Evolutionary conservation across 495 filamentous ascomycete genomes (phyloP), one percentile per base, ranked within the genome.

Genomic region (Trichoderma orchidacearum): DNA sequence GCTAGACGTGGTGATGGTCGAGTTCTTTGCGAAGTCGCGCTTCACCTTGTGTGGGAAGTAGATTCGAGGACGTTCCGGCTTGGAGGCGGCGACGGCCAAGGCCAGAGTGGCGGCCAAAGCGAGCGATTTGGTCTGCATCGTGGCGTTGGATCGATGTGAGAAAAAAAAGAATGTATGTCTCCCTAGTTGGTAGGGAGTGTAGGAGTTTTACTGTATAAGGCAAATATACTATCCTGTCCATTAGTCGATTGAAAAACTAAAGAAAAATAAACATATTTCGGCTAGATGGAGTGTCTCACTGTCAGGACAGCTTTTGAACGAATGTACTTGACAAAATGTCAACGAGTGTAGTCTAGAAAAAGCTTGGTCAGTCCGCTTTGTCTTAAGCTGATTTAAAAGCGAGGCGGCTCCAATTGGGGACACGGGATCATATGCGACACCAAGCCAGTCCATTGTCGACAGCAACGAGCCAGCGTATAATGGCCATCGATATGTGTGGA

Each of bases 1-100:
- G n/a, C n/a, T n/a, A n/a, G n/a, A n/a, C n/a, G 34, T 1, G 21
- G 21, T 25, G 7, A 36, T 48, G 2, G 41, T 48, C 32, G 35
- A 29, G 41, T 56, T 79, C 45, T 80, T 79, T 63, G 67, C 69
- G 55, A 75, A 68, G 45, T 76, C 71, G 31, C 83, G 76, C 68
- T 80, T 84, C 58, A 84, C 70, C 41, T 83, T 73, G 38, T 72
- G 70, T 9, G 81, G 81, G 58, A 82, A 81, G 67, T 85, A 84
- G 60, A 75, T 75, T 61, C 69, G 76, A 6, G 80, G 80, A 61
- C 65, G 67, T 36, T 76, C 69, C 27, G 67, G 61, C 35, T 70
- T 63, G 30, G 75, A 72, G 48, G 62, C 69, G 55, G 70, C 74
- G 45, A 79, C 67, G 21, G 76, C 72, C 56, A 79, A 70, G 61